These are phyloP conservation scores for Venturia oleaginea DNA, from an alignment of 2,329 filamentous ascomycete genomes.

Conservation along the genomic window DNA sequence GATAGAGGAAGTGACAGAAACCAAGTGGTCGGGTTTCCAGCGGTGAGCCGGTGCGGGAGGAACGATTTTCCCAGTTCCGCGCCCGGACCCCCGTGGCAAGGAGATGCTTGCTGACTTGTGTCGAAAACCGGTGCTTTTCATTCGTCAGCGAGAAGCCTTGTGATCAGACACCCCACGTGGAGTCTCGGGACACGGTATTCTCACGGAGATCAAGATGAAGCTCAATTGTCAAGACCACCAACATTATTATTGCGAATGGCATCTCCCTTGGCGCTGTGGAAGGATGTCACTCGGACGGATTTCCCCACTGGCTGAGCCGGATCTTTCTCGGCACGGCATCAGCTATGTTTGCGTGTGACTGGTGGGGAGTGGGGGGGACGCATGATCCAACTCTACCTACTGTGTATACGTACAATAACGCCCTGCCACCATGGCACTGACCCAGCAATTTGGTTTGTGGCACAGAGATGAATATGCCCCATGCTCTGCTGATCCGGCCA, in stretches of 20 bases:
- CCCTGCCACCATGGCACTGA: not conserved
- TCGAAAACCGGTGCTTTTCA: not conserved
- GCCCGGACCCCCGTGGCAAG: not conserved
- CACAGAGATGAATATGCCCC: not conserved
- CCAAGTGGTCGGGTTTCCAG: not conserved
- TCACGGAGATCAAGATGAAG: too few relatives aligned
- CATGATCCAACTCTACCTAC: too few relatives aligned
- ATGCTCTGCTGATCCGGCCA: not conserved
- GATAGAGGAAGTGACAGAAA: not conserved
- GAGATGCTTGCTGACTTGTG: not conserved
- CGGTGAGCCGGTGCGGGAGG: too few relatives aligned
- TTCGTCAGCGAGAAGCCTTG: not conserved
- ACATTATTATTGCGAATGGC: not conserved
- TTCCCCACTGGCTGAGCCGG: not conserved
- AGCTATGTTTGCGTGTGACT: not conserved
- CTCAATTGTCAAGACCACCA: too few relatives aligned
- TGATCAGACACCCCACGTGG: not conserved
- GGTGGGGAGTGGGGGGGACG: not conserved
- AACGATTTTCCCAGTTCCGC: not conserved
- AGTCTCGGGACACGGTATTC: too few relatives aligned
- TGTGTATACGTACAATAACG: too few relatives aligned
- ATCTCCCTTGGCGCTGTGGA: not conserved
- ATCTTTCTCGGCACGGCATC: not conserved
- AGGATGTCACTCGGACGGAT: not conserved
- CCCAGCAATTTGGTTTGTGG: not conserved